Base-by-base conservation (phyloP, 148 eudicot species). In the Chenopodium suecicum region DNA sequence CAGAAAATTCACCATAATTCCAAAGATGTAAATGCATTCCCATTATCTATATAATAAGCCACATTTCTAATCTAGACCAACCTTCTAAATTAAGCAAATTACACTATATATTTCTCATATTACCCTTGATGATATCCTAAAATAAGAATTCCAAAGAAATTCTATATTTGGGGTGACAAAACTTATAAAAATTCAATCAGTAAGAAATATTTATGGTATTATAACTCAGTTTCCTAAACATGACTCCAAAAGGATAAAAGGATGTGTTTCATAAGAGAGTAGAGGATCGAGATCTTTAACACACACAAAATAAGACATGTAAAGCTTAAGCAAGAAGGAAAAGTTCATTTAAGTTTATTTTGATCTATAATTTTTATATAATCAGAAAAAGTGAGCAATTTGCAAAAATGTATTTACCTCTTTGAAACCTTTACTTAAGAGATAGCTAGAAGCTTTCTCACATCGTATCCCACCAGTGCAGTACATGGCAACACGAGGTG, bases 381-480 rank as follows among this genome's bases (percentile, higher is more conserved):
- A 23, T 27, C 34, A 75, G 22, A 25, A 37, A 74, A 78, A 20
- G 16, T 11, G 62, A 67, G 69, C 12, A 23, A 32, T 50, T 25
- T 50, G 75, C 69, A 64, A 2, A 17, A 64, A 82, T 56, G 8
- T 44, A 2, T 47, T 74, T 78, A 92, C 99, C 97, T 94, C 99
- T 84, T 91, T 86, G 79, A 94, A 91, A 41, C 99, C 99, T 89
- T 93, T 91, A 88, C 94, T 86, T 65, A 96, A 87, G 86, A 96
- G 97, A 82, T 85, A 92, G 85, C 99, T 96, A 60, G 99, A 88
- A 82, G 99, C 99, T 84, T 96, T 96, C 85, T 96, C 99, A 85
- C 98, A 96, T 69, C 98, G 91, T 80, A 96, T 94, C 54, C 99
- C 99, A 81, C 98, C 99, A 25, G 99, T 96, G 87, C 99, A 96